Base-by-base conservation (phyloP, 108 stramenopile species). In the Pseudonitzschia delicatissima region DNA sequence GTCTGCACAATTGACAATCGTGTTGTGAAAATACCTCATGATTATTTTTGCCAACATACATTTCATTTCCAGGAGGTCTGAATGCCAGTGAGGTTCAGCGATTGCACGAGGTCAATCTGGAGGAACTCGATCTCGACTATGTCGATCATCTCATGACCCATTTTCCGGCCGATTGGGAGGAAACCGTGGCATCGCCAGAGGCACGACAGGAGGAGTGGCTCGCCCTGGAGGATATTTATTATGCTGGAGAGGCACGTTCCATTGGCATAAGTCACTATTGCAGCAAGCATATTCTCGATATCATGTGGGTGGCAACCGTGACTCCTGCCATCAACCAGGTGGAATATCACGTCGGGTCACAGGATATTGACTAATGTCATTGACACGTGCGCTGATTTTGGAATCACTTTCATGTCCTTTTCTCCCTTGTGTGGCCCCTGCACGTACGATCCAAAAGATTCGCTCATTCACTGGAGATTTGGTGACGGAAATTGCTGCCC, bases 141-240 rank as follows among this genome's bases (percentile, higher is more conserved):
- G 83, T 84, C 25, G 83, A 84, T 57, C 83, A 84, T 68, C 57
- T 85, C 20, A 85, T 85, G 83, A 64, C 72, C 0, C 83, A 85
- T 40, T 85, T 76, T 73, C 83, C 83, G 17, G 26, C 80, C 35
- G 80, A 85, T 61, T 85, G 80, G 80, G 33, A 78, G 1, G 57
- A 29, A 62, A 74, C 53, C 7, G 32, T 34, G 23, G 67, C 76
- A 11, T 67, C 73, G 0, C 32, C 58, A 27, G 32, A 77, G 33
- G 45, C 40, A 28, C 61, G 83, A 6, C 83, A 81, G 63, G 75
- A 76, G 42, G 78, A 78, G 53, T 85, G 83, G 83, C 21, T 64
- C 27, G 80, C 79, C 1, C 55, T 85, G 55, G 79, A 85, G 65
- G 48, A 48, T 13, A 74, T 85, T 32, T 85, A 85, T 53, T 13